Evolutionary conservation across 441 rosid species (phyloP).

Genomic region (Gossypium lobatum): DNA sequence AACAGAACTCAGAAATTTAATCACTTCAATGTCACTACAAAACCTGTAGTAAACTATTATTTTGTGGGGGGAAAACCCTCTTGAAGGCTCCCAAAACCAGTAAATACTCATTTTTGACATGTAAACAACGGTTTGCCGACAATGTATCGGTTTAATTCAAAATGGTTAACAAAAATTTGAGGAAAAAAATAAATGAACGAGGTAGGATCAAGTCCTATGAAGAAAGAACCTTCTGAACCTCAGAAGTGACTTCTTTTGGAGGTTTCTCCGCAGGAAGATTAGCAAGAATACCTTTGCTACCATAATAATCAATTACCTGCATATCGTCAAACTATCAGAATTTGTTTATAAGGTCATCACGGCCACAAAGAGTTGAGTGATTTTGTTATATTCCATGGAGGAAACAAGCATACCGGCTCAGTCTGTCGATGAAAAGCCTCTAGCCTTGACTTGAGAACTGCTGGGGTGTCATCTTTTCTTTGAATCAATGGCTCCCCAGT

Average conservation of each 20-base stretch:
- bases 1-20: neutral
- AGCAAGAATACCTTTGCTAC: constrained; percentile 37
- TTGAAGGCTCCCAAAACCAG: neutral
- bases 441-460: constrained; percentile 54
- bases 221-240: constrained; percentile 52
- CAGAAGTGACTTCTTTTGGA: constrained; percentile 45
- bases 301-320: constrained; percentile 52
- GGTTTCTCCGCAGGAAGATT: constrained; percentile 45
- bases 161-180: neutral
- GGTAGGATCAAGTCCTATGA: constrained; percentile 15
- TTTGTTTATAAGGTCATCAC: neutral
- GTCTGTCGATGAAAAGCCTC: constrained; percentile 57
- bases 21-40: neutral
- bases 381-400: neutral
- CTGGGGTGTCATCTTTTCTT: constrained; percentile 58
- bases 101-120: neutral
- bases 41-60: constrained; percentile 5
- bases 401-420: constrained; percentile 36
- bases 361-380: neutral
- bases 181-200: neutral
- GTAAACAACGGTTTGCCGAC: constrained; percentile 12
- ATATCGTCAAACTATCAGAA: neutral
- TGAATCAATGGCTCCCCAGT: constrained; percentile 62
- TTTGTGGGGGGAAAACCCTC: neutral
- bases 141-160: constrained; percentile 21